A percentile compares a stretch with the other conserved stretches of the same genome.
These are phyloP conservation scores for Neoboletus brunneissimus DNA, from an alignment of 768 basidiomycete genomes.

Conservation along the genomic window DNA sequence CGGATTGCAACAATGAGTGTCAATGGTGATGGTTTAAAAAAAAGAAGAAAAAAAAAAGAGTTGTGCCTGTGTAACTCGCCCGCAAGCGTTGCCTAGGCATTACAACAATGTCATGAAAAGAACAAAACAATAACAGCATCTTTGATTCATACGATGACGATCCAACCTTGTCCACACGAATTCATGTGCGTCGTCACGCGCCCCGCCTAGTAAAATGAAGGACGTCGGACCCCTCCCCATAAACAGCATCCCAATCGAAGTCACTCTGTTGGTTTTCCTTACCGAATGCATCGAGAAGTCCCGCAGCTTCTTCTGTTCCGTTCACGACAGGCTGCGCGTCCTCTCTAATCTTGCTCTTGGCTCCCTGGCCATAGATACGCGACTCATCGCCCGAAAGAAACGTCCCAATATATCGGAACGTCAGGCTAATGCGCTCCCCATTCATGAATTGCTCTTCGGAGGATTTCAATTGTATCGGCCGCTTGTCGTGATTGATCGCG, in stretches of 20 bases:
- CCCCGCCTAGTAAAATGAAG: conserved; percentile 46
- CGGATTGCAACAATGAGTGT: background rate
- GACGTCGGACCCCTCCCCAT: conserved; percentile 70
- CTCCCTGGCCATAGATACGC: conserved; percentile 73
- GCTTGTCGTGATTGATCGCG: conserved; percentile 73
- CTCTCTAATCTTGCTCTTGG: conserved; percentile 56
- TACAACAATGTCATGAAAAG: conserved; percentile 7
- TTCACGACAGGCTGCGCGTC: conserved; percentile 53
- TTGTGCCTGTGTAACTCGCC: background rate
- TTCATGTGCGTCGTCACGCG: conserved; percentile 14
- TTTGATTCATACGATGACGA: conserved; percentile 22
- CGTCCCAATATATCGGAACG: conserved; percentile 76
- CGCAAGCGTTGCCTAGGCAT: conserved; percentile 28
- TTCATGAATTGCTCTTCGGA: conserved; percentile 49
- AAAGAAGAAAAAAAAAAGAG: background rate
- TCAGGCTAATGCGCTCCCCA: conserved; percentile 76
- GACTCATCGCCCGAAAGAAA: conserved; percentile 54
- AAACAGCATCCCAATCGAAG: conserved; percentile 67
- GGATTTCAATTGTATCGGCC: conserved; percentile 51
- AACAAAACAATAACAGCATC: conserved; percentile 24
- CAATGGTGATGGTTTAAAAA: background rate
- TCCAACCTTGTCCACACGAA: conserved; percentile 12
- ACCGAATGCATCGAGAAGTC: conserved; percentile 63
- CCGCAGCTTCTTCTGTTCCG: conserved; percentile 46
- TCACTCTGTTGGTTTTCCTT: conserved; percentile 66